phyloP scores from a whole-genome alignment of 2,329 filamentous ascomycete genomes.

The Pseudocercospora vitis region DNA sequence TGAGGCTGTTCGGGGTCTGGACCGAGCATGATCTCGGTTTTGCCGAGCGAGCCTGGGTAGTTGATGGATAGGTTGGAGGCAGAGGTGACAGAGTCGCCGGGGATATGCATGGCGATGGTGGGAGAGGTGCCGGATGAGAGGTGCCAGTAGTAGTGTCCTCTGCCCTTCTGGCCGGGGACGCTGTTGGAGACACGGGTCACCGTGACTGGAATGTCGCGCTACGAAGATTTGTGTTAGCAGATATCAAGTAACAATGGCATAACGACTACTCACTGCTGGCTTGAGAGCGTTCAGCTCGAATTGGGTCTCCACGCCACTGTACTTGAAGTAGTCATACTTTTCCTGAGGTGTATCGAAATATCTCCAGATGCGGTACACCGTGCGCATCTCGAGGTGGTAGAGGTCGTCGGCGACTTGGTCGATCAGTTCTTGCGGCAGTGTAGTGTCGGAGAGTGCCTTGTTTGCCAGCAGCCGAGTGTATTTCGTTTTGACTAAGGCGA shows the following conservation, averaged over 20 bases:
- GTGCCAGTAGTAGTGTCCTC: not conserved
- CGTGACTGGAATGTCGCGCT: not conserved
- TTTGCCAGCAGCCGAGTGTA: not conserved
- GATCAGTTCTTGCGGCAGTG: not conserved
- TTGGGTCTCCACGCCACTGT: not conserved
- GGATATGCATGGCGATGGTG: not conserved
- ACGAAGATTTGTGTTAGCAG: not conserved
- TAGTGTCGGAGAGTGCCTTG: not conserved
- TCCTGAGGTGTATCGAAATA: not conserved
- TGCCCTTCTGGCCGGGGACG: not conserved
- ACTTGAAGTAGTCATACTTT: not conserved
- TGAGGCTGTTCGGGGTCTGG: not conserved
- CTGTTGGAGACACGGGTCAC: not conserved
- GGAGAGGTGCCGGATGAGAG: not conserved
- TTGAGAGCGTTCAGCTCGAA: not conserved
- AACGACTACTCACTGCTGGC: not conserved
- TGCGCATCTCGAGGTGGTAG: not conserved
- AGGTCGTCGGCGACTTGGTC: not conserved
- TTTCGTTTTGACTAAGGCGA: constrained; percentile 9
- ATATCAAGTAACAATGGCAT: not conserved
- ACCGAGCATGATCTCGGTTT: rapidly evolving
- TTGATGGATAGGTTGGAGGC: not conserved
- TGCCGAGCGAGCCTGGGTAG: not conserved
- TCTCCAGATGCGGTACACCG: not conserved
- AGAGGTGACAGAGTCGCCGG: not conserved